Evolutionary conservation across 2,329 filamentous ascomycete species (phyloP).

Genomic region (Hypoxylon sp.): DNA sequence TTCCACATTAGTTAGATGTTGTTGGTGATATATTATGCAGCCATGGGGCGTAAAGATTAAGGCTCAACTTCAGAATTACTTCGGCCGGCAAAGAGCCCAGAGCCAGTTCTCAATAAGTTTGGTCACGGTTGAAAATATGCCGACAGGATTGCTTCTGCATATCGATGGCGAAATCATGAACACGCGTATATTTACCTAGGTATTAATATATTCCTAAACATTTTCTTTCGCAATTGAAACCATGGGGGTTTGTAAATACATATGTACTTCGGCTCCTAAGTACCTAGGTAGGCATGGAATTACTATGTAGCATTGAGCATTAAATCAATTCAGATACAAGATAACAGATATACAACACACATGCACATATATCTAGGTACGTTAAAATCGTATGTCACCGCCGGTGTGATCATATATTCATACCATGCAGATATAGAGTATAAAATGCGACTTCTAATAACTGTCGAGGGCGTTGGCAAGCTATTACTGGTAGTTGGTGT

Average conservation of each 20-base stretch:
- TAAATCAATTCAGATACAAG: background rate
- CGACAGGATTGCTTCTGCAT: slow-evolving; percentile 21
- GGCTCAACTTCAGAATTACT: slow-evolving; percentile 15
- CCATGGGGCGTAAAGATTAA: slow-evolving; percentile 22
- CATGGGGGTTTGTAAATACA: background rate
- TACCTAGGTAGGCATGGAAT: background rate
- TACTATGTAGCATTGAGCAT: too few relatives aligned
- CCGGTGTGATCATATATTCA: slow-evolving; percentile 4
- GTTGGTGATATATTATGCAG: slow-evolving; percentile 27
- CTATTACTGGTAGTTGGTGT: slow-evolving; percentile 15
- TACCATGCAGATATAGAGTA: slow-evolving; percentile 10
- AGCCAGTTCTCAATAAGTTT: slow-evolving; percentile 8
- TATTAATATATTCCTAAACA: background rate
- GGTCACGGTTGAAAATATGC: slow-evolving; percentile 6
- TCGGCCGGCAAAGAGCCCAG: slow-evolving; percentile 4
- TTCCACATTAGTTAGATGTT: slow-evolving; percentile 9
- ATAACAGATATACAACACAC: background rate
- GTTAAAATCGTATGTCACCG: slow-evolving; percentile 14
- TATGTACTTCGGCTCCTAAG: background rate
- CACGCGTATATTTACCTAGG: background rate
- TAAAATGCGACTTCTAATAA: slow-evolving; percentile 22
- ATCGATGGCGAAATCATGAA: slow-evolving; percentile 1
- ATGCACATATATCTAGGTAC: too few relatives aligned
- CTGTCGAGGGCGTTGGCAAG: slow-evolving; percentile 9
- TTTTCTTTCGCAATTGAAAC: slow-evolving; percentile 2